Conservation (phyloP, 2,329 filamentous ascomycete species). For the Scytalidium sp. region DNA sequence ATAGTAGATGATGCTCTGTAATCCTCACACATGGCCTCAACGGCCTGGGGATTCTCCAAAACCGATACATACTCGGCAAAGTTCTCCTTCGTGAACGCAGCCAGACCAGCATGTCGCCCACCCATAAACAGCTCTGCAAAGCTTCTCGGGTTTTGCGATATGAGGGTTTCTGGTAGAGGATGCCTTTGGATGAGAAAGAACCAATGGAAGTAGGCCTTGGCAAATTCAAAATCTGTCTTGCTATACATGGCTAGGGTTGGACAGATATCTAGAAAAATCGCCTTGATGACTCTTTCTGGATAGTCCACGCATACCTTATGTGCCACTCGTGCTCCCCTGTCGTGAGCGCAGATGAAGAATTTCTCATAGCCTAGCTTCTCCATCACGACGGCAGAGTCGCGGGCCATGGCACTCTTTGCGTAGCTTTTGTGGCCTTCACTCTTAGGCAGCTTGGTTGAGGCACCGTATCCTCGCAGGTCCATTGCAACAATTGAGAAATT, state of each 20-base stretch:
- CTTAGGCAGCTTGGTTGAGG: conserved; percentile 41
- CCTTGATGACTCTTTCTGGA: conserved; percentile 17
- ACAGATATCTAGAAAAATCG: conserved; percentile 46
- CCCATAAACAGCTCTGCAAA: conserved; percentile 34
- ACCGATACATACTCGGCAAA: conserved; percentile 2
- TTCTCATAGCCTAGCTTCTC: conserved; percentile 31
- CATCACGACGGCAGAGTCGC: conserved; percentile 44
- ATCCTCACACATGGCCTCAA: conserved; percentile 49
- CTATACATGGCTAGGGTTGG: conserved; percentile 51
- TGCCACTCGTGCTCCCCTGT: conserved; percentile 50
- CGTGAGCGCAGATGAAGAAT: conserved; percentile 51
- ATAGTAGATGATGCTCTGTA: conserved; percentile 47
- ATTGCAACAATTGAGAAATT: conserved; percentile 39
- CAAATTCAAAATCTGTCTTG: conserved; percentile 37
- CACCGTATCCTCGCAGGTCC: conserved; percentile 47
- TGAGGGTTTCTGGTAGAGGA: conserved; percentile 46
- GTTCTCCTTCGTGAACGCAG: conserved; percentile 18
- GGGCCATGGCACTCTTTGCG: conserved; percentile 44
- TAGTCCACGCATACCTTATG: conserved; percentile 50
- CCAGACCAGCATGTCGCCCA: neutral
- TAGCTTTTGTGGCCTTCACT: conserved; percentile 27
- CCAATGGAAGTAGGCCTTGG: conserved; percentile 52
- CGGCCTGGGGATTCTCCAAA: conserved; percentile 29
- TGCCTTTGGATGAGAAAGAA: conserved; percentile 50
- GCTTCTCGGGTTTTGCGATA: conserved; percentile 34